These are phyloP conservation scores for Chlorella sp. DNA, from an alignment of 139 green algal species.

Conservation along the genomic window DNA sequence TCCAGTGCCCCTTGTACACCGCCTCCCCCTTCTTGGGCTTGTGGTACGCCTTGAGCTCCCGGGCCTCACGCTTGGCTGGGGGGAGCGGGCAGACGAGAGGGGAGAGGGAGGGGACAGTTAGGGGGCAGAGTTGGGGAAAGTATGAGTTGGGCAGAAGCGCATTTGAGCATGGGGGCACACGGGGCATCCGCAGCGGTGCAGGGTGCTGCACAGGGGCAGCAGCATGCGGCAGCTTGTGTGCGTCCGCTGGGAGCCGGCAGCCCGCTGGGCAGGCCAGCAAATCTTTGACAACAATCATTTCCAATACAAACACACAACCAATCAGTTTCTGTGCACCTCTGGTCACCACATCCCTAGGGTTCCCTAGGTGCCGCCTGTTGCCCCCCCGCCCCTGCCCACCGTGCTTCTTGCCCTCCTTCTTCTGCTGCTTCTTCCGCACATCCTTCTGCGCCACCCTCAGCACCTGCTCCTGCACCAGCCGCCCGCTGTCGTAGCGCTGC, in stretches of 20 bases:
- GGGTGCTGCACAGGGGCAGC: neutral
- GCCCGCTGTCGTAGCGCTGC: conserved; percentile 52
- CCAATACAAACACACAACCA: too few relatives aligned
- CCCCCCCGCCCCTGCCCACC: neutral
- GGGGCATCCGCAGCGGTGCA: too few relatives aligned
- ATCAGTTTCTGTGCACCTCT: too few relatives aligned
- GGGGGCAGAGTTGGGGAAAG: neutral
- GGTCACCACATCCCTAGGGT: too few relatives aligned
- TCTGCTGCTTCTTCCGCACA: conserved; percentile 42
- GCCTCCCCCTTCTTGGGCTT: conserved; percentile 37
- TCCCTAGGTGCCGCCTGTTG: too few relatives aligned
- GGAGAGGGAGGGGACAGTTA: neutral
- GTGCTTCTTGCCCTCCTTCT: conserved; percentile 43
- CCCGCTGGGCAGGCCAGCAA: neutral
- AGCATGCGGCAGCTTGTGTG: neutral
- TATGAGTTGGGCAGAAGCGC: too few relatives aligned
- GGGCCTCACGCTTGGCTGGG: conserved; percentile 17
- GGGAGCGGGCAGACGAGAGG: neutral
- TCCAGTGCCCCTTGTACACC: conserved; percentile 87
- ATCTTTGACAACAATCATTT: too few relatives aligned
- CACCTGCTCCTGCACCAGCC: conserved; percentile 51
- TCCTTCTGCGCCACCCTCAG: conserved; percentile 56
- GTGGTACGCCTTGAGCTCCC: conserved; percentile 21
- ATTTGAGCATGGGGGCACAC: neutral
- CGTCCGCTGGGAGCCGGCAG: too few relatives aligned